phyloP scores from a whole-genome alignment of 2,329 filamentous ascomycete species.

The Pseudocercospora eumusae region DNA sequence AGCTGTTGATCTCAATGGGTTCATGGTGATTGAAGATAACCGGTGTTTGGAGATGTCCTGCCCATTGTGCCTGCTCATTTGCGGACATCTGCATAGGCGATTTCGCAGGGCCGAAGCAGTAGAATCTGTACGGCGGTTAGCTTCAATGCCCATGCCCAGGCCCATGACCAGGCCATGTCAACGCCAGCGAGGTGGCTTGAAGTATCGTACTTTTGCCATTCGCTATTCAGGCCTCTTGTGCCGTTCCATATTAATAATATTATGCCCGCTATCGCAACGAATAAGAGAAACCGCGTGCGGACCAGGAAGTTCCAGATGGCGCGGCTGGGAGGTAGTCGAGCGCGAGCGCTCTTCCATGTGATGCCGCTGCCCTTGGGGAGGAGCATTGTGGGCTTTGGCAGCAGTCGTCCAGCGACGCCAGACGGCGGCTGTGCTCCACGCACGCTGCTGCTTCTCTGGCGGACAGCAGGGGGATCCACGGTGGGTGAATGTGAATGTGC shows the following conservation, averaged over 20 bases:
- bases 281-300: constrained; percentile 74
- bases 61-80: constrained; percentile 90
- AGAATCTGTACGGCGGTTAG: constrained; percentile 65
- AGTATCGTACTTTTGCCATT: constrained; percentile 79
- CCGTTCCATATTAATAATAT: constrained; percentile 86
- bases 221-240: constrained; percentile 74
- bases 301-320: constrained; percentile 65
- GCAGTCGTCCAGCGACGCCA: constrained; percentile 13
- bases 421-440: constrained; percentile 18
- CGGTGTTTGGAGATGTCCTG: constrained; percentile 82
- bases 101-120: constrained; percentile 94
- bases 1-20: constrained; percentile 79
- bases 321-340: constrained; percentile 74
- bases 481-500: background rate
- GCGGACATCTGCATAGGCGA: constrained; percentile 93
- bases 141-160: background rate
- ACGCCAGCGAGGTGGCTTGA: background rate
- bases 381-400: constrained; percentile 63
- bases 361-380: constrained; percentile 85
- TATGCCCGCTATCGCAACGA: constrained; percentile 68
- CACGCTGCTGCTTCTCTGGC: constrained; percentile 24
- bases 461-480: constrained; percentile 23
- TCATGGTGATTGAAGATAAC: constrained; percentile 96
- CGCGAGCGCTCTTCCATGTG: constrained; percentile 87
- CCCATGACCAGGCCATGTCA: background rate